Conservation (phyloP, 2,329 filamentous ascomycete species). For the Fusarium pilosicola region DNA sequence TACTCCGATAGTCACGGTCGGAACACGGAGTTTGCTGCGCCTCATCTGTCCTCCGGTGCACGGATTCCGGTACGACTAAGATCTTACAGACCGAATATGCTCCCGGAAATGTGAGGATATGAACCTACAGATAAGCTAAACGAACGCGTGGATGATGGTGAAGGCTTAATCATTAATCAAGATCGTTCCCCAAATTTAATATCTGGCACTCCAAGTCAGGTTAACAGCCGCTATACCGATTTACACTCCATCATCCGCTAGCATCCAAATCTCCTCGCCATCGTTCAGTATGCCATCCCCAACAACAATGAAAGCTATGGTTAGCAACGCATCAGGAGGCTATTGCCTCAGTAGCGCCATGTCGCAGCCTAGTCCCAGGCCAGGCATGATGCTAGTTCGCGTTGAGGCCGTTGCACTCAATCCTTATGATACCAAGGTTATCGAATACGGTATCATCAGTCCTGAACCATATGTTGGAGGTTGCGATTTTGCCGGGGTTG, state of each 20-base stretch:
- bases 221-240: not conserved
- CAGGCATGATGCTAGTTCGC: not conserved
- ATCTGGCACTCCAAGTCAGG: not conserved
- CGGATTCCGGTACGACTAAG: not conserved
- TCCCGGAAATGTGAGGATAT: rapidly evolving
- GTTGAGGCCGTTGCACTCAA: not conserved
- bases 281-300: not conserved
- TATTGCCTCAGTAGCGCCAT: not conserved
- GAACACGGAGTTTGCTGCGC: not conserved
- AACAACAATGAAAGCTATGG: not conserved
- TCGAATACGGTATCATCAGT: not conserved
- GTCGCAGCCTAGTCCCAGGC: not conserved
- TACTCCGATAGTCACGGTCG: not conserved
- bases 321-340: not conserved
- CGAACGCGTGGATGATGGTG: no score
- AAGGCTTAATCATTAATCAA: not conserved
- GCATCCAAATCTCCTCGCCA: no score
- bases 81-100: not conserved
- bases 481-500: not conserved
- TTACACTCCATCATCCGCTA: no score
- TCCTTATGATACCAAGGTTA: not conserved
- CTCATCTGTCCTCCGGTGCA: not conserved
- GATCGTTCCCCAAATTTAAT: no score
- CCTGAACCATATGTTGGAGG: not conserved
- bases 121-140: not conserved